These are phyloP conservation scores for Xylaria sp. DNA, from an alignment of 495 filamentous ascomycete genomes.

Conservation along the genomic window DNA sequence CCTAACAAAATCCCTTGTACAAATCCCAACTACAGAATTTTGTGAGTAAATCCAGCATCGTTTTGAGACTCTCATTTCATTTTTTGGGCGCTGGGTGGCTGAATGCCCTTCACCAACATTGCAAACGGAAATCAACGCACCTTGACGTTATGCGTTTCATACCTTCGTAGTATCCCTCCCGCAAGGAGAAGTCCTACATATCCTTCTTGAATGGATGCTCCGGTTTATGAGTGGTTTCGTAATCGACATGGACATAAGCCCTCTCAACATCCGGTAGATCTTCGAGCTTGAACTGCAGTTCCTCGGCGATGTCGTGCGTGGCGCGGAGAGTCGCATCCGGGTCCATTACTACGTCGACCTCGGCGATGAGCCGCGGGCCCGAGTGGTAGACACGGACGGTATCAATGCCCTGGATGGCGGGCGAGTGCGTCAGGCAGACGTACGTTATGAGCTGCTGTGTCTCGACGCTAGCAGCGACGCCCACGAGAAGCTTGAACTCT, in stretches of 20 bases:
- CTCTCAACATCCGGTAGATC: constrained; percentile 89
- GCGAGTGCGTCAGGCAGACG: constrained; percentile 92
- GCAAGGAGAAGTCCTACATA: constrained; percentile 39
- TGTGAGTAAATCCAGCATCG: not conserved
- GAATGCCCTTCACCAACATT: not conserved
- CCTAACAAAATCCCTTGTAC: not conserved
- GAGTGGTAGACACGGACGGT: constrained; percentile 93
- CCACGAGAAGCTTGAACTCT: constrained; percentile 91
- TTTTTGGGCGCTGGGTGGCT: not conserved
- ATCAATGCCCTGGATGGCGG: constrained; percentile 80
- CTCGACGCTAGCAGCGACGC: constrained; percentile 82
- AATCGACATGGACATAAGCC: constrained; percentile 97
- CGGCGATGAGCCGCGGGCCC: constrained; percentile 87
- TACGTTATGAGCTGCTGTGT: constrained; percentile 96
- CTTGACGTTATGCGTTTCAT: not conserved
- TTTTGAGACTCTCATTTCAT: not conserved
- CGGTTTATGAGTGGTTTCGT: constrained; percentile 96
- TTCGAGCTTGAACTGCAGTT: constrained; percentile 93
- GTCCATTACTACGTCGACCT: constrained; percentile 91
- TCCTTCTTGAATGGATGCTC: constrained; percentile 67
- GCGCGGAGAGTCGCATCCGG: constrained; percentile 68
- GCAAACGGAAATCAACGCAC: not conserved
- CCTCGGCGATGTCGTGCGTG: constrained; percentile 94
- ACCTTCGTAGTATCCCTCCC: not conserved
- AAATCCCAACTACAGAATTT: not conserved